Percentiles rank a stretch among this genome's conserved stretches.
Conservation (phyloP, 2,329 filamentous ascomycete genomes). For the Diaporthe eres region DNA sequence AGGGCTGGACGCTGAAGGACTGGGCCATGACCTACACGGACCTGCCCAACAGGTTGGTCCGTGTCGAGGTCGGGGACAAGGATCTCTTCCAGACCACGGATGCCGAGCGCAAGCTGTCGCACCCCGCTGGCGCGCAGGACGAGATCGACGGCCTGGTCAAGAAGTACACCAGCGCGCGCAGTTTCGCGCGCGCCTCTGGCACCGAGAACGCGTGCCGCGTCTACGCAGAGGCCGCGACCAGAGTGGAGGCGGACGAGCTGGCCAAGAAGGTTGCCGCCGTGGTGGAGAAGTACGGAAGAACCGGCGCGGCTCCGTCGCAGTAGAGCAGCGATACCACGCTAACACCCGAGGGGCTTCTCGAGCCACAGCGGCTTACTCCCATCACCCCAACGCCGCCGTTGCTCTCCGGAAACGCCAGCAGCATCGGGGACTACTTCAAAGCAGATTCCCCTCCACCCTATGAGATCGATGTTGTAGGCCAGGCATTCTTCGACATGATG, state of each 20-base stretch:
- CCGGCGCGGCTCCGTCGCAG: conserved; percentile 26
- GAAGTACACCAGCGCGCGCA: conserved; percentile 90
- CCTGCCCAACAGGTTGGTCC: conserved; percentile 93
- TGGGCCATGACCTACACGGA: conserved; percentile 96
- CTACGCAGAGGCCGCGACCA: conserved; percentile 93
- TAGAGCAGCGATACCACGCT: conserved; percentile 37
- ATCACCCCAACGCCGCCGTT: not conserved
- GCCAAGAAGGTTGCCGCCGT: conserved; percentile 85
- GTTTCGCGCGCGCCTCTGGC: conserved; percentile 92
- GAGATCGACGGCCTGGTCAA: conserved; percentile 90
- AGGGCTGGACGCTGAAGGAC: conserved; percentile 89
- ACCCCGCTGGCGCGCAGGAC: conserved; percentile 83
- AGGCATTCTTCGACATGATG: not conserved
- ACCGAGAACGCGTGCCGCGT: conserved; percentile 97
- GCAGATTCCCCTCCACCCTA: not conserved
- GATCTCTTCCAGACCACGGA: conserved; percentile 92
- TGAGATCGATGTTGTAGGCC: not conserved
- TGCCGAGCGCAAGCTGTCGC: conserved; percentile 88
- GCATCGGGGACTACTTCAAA: not conserved
- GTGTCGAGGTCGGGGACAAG: conserved; percentile 90
- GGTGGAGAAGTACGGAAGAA: conserved; percentile 72
- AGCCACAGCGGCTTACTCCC: conserved; percentile 14
- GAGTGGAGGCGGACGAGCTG: conserved; percentile 91
- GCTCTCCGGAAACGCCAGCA: not conserved
- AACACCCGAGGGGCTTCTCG: conserved; percentile 17